Percentiles rank a stretch among this genome's conserved stretches.
Conservation (phyloP, 108 stramenopile genomes). For the Cyclotella cryptica region DNA sequence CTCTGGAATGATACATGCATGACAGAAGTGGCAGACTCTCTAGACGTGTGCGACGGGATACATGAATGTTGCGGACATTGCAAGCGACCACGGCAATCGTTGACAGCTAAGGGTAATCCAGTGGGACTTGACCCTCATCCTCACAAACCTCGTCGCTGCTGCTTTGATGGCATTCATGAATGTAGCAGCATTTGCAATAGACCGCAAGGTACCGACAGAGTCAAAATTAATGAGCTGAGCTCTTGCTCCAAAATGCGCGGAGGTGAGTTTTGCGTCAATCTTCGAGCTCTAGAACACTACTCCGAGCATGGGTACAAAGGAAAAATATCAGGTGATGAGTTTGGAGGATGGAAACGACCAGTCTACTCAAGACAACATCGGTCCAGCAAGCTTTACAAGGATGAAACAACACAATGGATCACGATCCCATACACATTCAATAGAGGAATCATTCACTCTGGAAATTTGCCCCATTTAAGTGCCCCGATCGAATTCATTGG, state of each 20-base stretch:
- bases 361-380: background rate
- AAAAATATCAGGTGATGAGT: slow-evolving; percentile 36
- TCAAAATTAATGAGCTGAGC: background rate
- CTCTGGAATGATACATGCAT: slow-evolving; percentile 26
- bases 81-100: background rate
- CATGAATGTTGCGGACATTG: slow-evolving; percentile 24
- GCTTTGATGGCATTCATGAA: slow-evolving; percentile 20
- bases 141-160: slow-evolving; percentile 1
- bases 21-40: background rate
- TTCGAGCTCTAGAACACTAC: slow-evolving; percentile 77
- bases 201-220: background rate
- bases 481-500: slow-evolving; percentile 58
- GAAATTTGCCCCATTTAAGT: slow-evolving; percentile 79
- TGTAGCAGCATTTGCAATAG: background rate
- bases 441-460: slow-evolving; percentile 69
- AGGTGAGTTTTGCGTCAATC: slow-evolving; percentile 74
- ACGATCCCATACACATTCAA: slow-evolving; percentile 75
- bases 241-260: slow-evolving; percentile 54
- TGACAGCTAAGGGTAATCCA: background rate
- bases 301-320: slow-evolving; percentile 81
- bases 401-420: slow-evolving; percentile 49
- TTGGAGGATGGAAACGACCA: slow-evolving; percentile 46
- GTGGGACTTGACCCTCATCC: background rate
- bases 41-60: slow-evolving; percentile 1
- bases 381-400: slow-evolving; percentile 13